Conservation (phyloP, 2,329 filamentous ascomycete species). For the Pseudogymnoascus sp. region DNA sequence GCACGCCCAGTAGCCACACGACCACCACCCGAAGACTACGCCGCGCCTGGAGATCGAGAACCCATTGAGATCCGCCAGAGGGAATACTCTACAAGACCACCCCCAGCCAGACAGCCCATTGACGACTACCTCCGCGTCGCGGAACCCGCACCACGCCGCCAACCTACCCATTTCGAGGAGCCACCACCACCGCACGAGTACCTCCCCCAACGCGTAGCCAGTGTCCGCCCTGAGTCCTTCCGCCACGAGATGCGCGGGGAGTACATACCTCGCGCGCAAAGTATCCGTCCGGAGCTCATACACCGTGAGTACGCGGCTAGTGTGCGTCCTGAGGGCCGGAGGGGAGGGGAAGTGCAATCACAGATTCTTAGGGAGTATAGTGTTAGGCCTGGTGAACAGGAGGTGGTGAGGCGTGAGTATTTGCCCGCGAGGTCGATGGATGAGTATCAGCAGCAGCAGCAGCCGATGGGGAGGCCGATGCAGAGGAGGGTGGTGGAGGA, state of each 20-base stretch:
- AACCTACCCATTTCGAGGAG: constrained; percentile 36
- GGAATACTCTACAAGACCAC: not conserved
- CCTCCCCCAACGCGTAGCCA: constrained; percentile 27
- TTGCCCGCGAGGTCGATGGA: not conserved
- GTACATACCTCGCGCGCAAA: constrained; percentile 39
- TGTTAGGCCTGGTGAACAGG: constrained; percentile 22
- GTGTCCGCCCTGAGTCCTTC: constrained; percentile 32
- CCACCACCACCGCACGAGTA: constrained; percentile 42
- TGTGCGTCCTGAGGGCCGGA: constrained; percentile 31
- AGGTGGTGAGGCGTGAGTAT: constrained; percentile 21
- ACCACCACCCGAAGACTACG: constrained; percentile 38
- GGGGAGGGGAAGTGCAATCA: constrained; percentile 17
- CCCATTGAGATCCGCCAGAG: constrained; percentile 14
- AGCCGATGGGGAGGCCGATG: not conserved
- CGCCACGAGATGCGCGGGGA: constrained; percentile 37
- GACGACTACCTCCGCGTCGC: not conserved
- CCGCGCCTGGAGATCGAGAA: constrained; percentile 35
- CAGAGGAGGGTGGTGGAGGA: not conserved
- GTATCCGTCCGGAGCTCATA: constrained; percentile 35
- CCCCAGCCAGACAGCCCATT: not conserved
- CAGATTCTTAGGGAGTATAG: constrained; percentile 25
- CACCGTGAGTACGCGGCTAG: constrained; percentile 32
- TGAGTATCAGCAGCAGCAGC: not conserved
- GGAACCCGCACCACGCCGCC: constrained; percentile 15
- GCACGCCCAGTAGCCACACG: constrained; percentile 37